Base-by-base conservation (phyloP, 768 basidiomycete species). In the Psilocybe subaeruginosa region DNA sequence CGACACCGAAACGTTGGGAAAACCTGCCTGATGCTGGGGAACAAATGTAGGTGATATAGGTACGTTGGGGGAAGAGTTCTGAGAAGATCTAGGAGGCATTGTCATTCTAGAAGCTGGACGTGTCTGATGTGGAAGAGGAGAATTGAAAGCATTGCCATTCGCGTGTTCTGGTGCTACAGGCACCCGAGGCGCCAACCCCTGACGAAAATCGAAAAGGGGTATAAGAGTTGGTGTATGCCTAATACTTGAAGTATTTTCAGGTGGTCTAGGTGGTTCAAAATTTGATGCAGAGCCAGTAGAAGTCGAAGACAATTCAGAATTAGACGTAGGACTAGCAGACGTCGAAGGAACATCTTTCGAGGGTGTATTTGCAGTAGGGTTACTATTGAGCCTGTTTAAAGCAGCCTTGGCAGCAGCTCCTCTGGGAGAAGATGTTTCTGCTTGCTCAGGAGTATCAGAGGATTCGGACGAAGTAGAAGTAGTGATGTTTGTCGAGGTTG, bases 401-500 rank as follows among this genome's bases (percentile, higher is more conserved):
- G 91, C 90, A 11, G 92, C 91, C 41, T 80, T 77, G 39, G 87
- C 87, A 19, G 91, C 91, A 1, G 87, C 88, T 58, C 75, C 71
- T 51, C 76, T 68, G 41, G 73, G 73, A 14, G 67, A 69, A 3
- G 66, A 50, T 30, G 61, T 54, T 19, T 62, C 57, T 9, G 43
- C 43, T 50, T 53, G 60, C 39, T 65, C 60, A 2, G 57, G 41
- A 4, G 64, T 16, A 39, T 54, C 33, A 9, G 54, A 39, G 37
- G 65, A 47, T 16, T 62, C 47, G 56, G 67, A 58, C 12, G 55
- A 39, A 2, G 47, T 19, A 16, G 62, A 33, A 35, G 33, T 7
- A 7, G 11, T 11, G 11, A 6, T 35, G 33, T 35, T 11, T 11
- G 11, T 11, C 33, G 33, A 35, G 33, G 33, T 11, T 7, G 33